Evolutionary conservation across 2,329 filamentous ascomycete species (phyloP), one percentile per base, ranked within the genome.

Genomic region (Diaporthe vaccinii): DNA sequence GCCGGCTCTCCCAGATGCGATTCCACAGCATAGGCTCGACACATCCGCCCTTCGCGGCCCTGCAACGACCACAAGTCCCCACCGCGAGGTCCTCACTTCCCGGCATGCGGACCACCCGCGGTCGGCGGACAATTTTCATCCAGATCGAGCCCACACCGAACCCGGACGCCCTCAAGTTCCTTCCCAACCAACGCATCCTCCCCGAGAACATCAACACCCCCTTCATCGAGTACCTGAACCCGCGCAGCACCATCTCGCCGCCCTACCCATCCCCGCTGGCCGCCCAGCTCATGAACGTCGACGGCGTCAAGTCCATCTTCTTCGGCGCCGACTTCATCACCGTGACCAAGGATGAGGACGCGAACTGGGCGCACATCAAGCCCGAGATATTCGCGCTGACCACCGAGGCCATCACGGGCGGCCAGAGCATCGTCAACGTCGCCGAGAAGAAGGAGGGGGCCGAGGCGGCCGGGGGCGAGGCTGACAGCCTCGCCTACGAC

Each of bases 281-380:
- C 7, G 93, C 96, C 46, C 93, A 95, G 83, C 90, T 99, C 70
- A 93, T 98, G 89, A 96, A 95, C 83, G 93, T 98, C 77, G 97
- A 98, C 82, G 97, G 97, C 59, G 94, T 98, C n/a, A 96, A 93
- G 4, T 93, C 95, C 2, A 94, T 99, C 31, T 98, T 98, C 85
- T 98, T 98, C 85, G 97, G 96, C 71, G 87, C 91, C 46, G 96
- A 99, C 83, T 98, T 98, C 87, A 98, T 99, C 85, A 99, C 97
- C 17, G 93, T 99, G 49, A 98, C 94, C 58, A 99, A 99, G 84
- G 91, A 94, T 65, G 89, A 92, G 78, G 94, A 97, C 79, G 94
- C 93, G 4, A 95, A 96, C 81, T 99, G 97, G 97, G 94, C 94
- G 53, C 95, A 98, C 83, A 92, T 99, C 80, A 97, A 97, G 81